Conservation (phyloP, 2,329 filamentous ascomycete genomes). For the Fusarium bulbicola region DNA sequence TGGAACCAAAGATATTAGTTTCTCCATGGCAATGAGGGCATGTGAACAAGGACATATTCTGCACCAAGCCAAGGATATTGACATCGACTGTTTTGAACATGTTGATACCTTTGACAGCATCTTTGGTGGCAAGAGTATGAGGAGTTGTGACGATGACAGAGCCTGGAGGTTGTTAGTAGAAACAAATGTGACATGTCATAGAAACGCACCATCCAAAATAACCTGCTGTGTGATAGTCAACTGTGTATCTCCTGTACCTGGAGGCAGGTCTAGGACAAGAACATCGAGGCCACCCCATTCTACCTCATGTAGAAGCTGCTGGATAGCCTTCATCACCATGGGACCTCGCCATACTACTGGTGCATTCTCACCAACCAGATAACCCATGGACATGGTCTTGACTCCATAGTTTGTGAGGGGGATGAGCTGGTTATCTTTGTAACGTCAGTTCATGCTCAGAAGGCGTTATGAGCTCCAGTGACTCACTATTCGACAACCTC, state of each 20-base stretch:
- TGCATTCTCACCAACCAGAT: conserved; percentile 80
- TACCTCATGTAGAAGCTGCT: conserved; percentile 94
- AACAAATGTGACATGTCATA: neutral
- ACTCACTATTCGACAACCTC: conserved; percentile 74
- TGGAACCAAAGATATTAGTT: conserved; percentile 78
- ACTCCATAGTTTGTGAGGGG: conserved; percentile 94
- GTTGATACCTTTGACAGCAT: conserved; percentile 89
- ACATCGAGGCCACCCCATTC: conserved; percentile 92
- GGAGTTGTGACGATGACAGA: conserved; percentile 92
- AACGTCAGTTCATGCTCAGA: conserved; percentile 7
- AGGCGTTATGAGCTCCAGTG: too few relatives aligned
- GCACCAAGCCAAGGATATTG: conserved; percentile 84
- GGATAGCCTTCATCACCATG: conserved; percentile 97
- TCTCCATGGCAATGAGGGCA: conserved; percentile 81
- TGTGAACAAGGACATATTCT: conserved; percentile 89
- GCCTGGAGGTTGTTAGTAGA: conserved; percentile 53
- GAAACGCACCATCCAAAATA: conserved; percentile 75
- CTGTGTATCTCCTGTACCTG: conserved; percentile 95
- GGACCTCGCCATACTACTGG: conserved; percentile 95
- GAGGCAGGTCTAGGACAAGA: conserved; percentile 88
- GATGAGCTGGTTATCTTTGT: conserved; percentile 77
- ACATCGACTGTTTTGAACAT: conserved; percentile 91
- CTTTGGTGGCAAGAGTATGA: conserved; percentile 90
- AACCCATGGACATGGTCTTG: conserved; percentile 99
- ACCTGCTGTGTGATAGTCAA: conserved; percentile 97